Evolutionary conservation across 352 stramenopile species (phyloP), one percentile per base, ranked within the genome.

Genomic region (Phytophthora palmivora): DNA sequence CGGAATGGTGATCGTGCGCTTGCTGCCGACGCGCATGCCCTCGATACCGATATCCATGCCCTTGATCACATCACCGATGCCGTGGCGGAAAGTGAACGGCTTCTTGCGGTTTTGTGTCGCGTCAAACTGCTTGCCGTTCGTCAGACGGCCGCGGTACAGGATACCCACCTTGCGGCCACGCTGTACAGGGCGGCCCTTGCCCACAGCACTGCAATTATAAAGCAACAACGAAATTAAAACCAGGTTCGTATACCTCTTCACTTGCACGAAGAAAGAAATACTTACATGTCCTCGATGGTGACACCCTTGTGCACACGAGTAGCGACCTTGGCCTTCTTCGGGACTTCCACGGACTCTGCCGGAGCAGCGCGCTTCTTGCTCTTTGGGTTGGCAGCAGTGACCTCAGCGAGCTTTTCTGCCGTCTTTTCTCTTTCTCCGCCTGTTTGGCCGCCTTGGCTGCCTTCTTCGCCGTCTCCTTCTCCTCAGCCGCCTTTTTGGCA

Each of bases 41-140:
- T 94, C 82, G 14, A 99, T 97, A 37, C 95, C 88, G 60, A 98
- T 90, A 72, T 98, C 96, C 94, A 97, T 98, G 62, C 95, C 95
- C 67, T 97, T 96, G 74, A 98, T 98, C 26, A 98, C 95, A 49
- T 97, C 81, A 36, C 88, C 88, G 22, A 92, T 82, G 47, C 88
- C 86, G 47, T 94, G 85, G 36, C 82, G 83, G 81, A 96, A 96
- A 42, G 71, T 73, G 68, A 96, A 96, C 47, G 88, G 86, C 52
- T 81, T 84, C 70, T 93, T 94, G 64, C 88, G 87, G 74, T 88
- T 94, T 70, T 88, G 74, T 42, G 65, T 68, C 48, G 85, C 74
- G 58, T 95, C 87, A 45, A 96, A 96, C 62, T 94, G 84, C 76
- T 92, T 92, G 64, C 86, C 86, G 65, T 95, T 96, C 56, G 71